Base-by-base conservation (phyloP, 1,139 yeast genomes). In the Pichia sp. region DNA sequence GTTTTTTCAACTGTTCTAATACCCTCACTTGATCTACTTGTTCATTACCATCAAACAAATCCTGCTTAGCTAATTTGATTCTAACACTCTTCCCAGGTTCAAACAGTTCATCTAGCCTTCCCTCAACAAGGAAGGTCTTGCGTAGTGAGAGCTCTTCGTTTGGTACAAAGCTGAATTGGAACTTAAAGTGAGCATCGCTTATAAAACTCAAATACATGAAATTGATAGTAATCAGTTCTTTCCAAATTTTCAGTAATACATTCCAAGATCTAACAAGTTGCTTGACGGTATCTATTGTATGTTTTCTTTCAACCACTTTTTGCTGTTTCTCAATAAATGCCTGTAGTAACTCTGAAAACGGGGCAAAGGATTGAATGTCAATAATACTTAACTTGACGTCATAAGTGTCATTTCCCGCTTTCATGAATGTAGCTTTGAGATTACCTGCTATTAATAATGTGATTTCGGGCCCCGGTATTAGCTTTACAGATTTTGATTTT, bases 211-310 rank as follows among this genome's bases (percentile, higher is more conserved):
- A 49, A 41, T 52, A 46, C 10, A 53, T n/a, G 25, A 44, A 57
- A 22, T 46, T 41, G n/a, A 55, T 44, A 2, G 25, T 47, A 1
- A 50, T 34, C 22, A 57, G 36, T n/a, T 53, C 58, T 25, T 48
- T 55, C 59, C 58, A 57, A 1, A 52, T 22, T 3, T n/a, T n/a
- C 16, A 46, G 34, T 9, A 54, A 54, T 5, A 21, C 4, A 3
- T 21, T 28, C 58, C 59, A 56, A 9, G 44, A 31, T 4, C 13
- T 2, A 1, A 30, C 31, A 4, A 55, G 31, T 3, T 22, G n/a
- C 25, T 44, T 53, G 5, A 56, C 13, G 16, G 22, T 49, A 3
- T n/a, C 25, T 1, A 44, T 6, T 3, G 45, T 26, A 8, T 31
- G 31, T 3, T 18, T 13, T 2, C 12, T 4, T 1, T 49, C 10